Conservation (phyloP, 805 yeast genomes). For the Kazachstania kunashirensis region DNA sequence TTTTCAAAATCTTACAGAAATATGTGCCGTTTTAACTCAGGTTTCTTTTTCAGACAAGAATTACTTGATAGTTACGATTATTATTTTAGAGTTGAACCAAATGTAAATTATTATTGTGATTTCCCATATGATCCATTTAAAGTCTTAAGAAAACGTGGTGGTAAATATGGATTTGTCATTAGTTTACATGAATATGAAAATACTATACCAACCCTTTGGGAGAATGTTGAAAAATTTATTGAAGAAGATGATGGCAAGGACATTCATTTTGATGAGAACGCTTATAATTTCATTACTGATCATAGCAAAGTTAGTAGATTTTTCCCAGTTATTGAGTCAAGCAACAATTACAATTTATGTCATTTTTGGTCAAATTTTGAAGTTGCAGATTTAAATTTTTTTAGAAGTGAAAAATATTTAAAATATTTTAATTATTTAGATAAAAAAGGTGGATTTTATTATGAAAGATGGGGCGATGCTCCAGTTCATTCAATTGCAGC, state of each 20-base stretch:
- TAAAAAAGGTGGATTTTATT: constrained; percentile 64
- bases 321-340: constrained; percentile 35
- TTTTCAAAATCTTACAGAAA: constrained; percentile 64
- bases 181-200: constrained; percentile 71
- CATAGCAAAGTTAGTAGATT: constrained; percentile 36
- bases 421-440: constrained; percentile 57
- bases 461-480: constrained; percentile 95
- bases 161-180: constrained; percentile 82
- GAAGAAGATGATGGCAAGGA: constrained; percentile 37
- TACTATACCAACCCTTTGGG: constrained; percentile 84
- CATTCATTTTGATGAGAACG: constrained; percentile 31
- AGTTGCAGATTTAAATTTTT: constrained; percentile 60
- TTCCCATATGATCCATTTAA: constrained; percentile 76
- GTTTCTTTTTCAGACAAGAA: constrained; percentile 76
- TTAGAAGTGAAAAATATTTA: constrained; percentile 53
- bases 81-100: constrained; percentile 95
- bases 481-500: constrained; percentile 78
- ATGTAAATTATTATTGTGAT: constrained; percentile 80
- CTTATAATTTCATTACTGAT: constrained; percentile 38
- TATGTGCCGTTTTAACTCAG: constrained; percentile 94
- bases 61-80: constrained; percentile 65
- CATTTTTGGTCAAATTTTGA: constrained; percentile 89
- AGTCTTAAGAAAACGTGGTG: constrained; percentile 63
- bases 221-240: constrained; percentile 55
- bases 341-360: constrained; percentile 59